These are phyloP conservation scores for Leccinum rimulosum DNA, from an alignment of 768 basidiomycete genomes.

Conservation along the genomic window DNA sequence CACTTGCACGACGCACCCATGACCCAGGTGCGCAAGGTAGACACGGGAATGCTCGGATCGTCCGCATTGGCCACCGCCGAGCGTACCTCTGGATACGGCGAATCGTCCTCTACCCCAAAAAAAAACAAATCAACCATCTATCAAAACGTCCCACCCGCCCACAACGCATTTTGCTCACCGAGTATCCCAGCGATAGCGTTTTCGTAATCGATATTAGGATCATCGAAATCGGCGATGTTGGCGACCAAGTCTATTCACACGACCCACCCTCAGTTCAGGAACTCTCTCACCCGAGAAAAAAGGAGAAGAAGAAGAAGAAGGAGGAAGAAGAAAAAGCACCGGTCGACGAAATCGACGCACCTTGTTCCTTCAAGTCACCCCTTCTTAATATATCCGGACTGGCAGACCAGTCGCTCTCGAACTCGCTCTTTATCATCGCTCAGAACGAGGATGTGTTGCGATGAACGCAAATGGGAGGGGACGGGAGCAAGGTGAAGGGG, in stretches of 20 bases:
- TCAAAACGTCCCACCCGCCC: too few species aligned
- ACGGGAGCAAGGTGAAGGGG: too few species aligned
- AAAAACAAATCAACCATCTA: background rate
- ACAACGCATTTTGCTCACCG: conserved; percentile 9
- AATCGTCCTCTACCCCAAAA: conserved; percentile 55
- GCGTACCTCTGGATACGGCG: conserved; percentile 82
- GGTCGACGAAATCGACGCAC: background rate
- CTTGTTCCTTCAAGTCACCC: background rate
- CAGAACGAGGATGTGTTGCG: too few species aligned
- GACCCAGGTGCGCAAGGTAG: conserved; percentile 58
- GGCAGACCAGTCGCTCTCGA: background rate
- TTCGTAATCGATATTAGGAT: conserved; percentile 36
- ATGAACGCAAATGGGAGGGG: too few species aligned
- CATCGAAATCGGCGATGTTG: conserved; percentile 28
- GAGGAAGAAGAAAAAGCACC: background rate
- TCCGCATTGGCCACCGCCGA: conserved; percentile 75
- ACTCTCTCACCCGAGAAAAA: background rate
- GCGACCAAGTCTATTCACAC: background rate
- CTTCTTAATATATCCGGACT: conserved; percentile 18
- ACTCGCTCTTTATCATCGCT: conserved; percentile 15
- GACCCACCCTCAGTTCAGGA: too few species aligned
- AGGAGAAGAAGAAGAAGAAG: background rate
- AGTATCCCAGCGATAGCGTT: conserved; percentile 10
- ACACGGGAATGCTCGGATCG: conserved; percentile 60
- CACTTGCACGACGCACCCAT: conserved; percentile 36